Conservation (phyloP, 768 basidiomycete species). For the Termitomyces sp. region DNA sequence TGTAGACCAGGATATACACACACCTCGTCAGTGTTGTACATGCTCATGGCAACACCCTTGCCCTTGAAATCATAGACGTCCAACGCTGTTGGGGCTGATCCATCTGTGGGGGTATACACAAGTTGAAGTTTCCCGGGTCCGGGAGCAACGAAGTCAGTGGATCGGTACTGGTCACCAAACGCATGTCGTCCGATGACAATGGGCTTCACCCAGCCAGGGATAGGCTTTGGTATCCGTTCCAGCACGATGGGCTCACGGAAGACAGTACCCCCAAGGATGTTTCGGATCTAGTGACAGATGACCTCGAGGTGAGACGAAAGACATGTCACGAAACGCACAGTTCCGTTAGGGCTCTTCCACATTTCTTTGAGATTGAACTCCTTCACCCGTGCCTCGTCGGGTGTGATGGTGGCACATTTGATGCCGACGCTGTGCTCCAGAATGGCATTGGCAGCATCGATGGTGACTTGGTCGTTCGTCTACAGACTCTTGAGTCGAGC, state of each 20-base stretch:
- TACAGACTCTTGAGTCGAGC: conserved; percentile 20
- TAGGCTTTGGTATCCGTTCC: conserved; percentile 81
- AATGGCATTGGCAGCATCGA: conserved; percentile 93
- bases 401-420: conserved; percentile 99
- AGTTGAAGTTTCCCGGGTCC: conserved; percentile 93
- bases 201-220: conserved; percentile 96
- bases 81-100: conserved; percentile 58
- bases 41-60: conserved; percentile 88
- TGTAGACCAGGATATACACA: background rate
- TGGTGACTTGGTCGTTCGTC: conserved; percentile 92
- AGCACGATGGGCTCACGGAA: conserved; percentile 99
- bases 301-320: background rate
- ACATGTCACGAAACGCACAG: conserved; percentile 41
- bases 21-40: conserved; percentile 98
- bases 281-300: conserved; percentile 66
- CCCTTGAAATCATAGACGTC: conserved; percentile 94
- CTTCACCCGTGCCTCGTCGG: conserved; percentile 92
- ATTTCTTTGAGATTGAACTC: conserved; percentile 99
- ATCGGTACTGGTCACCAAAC: conserved; percentile 96
- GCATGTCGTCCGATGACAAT: conserved; percentile 97
- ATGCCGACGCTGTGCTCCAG: conserved; percentile 93
- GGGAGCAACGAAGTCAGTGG: conserved; percentile 88
- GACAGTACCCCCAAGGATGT: conserved; percentile 96
- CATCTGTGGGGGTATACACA: conserved; percentile 79
- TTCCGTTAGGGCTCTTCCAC: conserved; percentile 98